Evolutionary conservation across 306 rosid genomes (phyloP), one percentile per base, ranked within the genome.

Genomic region (Gastrolobium villosum): DNA sequence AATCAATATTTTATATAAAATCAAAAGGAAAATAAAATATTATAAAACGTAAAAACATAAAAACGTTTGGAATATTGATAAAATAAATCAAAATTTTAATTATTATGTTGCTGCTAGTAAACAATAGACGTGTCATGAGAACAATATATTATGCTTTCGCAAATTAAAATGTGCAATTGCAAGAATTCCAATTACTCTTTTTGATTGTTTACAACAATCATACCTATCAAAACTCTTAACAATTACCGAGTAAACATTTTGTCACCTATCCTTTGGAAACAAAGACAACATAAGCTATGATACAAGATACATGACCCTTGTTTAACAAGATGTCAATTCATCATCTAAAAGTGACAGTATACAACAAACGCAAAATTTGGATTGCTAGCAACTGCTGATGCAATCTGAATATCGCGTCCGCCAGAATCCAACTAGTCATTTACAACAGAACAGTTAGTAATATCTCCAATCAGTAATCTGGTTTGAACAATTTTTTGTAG

Each of bases 371-470:
- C 56, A 59, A 44, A 60, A 57, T 41, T 44, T 41, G 52, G 37
- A 69, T 55, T 44, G 41, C 43, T 52, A 79, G 40, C 37, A 78
- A 73, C 26, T 66, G 65, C 61, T 60, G 43, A 55, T 35, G 62
- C 81, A 84, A 45, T 69, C 74, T 28, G 49, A 36, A 54, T 55
- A 44, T 63, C 61, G n/a, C n/a, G 55, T 79, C 70, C 15, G 11
- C 73, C 26, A 35, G 6, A 78, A 72, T 32, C 77, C 50, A 68
- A 60, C 49, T 10, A 74, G 48, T 41, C 66, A 69, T 81, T 69
- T 74, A 67, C 79, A 54, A 68, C 70, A 67, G 44, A 77, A 76
- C 55, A 65, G 57, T 59, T 54, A 46, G 71, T 40, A 72, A 77
- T 48, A 44, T 78, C 75, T 54, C 70, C 50, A 44, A 44, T 61